A percentile compares a stretch with the other conserved stretches of the same genome.
Evolutionary conservation across 2,329 filamentous ascomycete species (phyloP).

Genomic region (Aspergillus sp.): DNA sequence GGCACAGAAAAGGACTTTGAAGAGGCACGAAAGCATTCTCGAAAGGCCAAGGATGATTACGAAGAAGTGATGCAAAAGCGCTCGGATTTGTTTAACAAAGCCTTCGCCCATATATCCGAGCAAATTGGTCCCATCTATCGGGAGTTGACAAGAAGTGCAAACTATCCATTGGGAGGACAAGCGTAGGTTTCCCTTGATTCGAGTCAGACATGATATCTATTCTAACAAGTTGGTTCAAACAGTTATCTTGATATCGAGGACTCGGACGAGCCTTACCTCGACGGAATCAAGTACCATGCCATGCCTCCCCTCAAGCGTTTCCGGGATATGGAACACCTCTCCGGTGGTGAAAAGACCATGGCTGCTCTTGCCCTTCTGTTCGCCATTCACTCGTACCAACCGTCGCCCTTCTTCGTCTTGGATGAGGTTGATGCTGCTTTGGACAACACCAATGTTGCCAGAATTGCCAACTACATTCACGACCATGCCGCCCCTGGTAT

Average conservation of each 20-base stretch:
- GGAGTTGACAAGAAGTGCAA: conserved; percentile 82
- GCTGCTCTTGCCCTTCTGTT: conserved; percentile 93
- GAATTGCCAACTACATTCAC: conserved; percentile 92
- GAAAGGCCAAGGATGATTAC: conserved; percentile 75
- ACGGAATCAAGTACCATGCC: conserved; percentile 95
- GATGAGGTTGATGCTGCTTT: conserved; percentile 97
- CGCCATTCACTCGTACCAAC: conserved; percentile 93
- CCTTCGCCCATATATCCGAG: conserved; percentile 89
- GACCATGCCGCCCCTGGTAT: conserved; percentile 94
- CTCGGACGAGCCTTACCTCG: conserved; percentile 91
- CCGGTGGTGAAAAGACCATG: conserved; percentile 98
- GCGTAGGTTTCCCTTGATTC: conserved; percentile 39
- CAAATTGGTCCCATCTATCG: conserved; percentile 93
- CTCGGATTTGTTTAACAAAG: conserved; percentile 89
- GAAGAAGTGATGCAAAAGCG: conserved; percentile 75
- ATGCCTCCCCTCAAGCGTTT: conserved; percentile 99
- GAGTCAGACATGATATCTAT: neutral
- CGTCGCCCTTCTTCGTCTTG: conserved; percentile 93
- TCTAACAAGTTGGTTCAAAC: conserved; percentile 5
- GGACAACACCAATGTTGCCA: conserved; percentile 95
- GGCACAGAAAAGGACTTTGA: conserved; percentile 87
- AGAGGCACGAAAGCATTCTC: conserved; percentile 69
- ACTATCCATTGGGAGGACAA: conserved; percentile 88
- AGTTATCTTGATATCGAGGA: conserved; percentile 90
- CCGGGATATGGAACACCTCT: conserved; percentile 97